These are phyloP conservation scores for Lipomyces orientalis DNA, from an alignment of 805 yeast genomes.

Conservation along the genomic window DNA sequence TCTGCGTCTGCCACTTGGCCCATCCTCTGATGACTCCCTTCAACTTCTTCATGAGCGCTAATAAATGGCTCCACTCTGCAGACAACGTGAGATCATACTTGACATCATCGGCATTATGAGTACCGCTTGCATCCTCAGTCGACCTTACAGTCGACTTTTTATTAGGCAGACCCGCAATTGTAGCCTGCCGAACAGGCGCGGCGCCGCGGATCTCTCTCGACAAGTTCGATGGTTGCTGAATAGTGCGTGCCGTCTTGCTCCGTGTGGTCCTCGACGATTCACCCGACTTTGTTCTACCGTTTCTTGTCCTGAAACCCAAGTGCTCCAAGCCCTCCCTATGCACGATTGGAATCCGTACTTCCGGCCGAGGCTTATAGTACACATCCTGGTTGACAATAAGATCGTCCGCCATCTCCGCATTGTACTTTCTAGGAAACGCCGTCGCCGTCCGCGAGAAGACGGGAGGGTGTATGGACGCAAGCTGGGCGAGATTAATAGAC, in stretches of 20 bases:
- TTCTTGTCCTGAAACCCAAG: not conserved
- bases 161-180: not conserved
- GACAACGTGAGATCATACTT: constrained; percentile 25
- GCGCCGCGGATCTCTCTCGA: too few species aligned
- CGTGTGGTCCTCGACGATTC: not conserved
- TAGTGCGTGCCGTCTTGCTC: not conserved
- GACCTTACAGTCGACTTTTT: not conserved
- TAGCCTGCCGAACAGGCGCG: not conserved
- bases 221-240: not conserved
- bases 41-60: constrained; percentile 28
- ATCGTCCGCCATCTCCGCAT: constrained; percentile 27
- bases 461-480: constrained; percentile 22
- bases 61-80: constrained; percentile 28
- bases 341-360: constrained; percentile 17
- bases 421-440: constrained; percentile 4
- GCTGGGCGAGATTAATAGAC: constrained; percentile 24
- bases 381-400: constrained; percentile 22
- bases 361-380: constrained; percentile 14
- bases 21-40: constrained; percentile 34
- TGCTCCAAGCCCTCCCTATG: not conserved
- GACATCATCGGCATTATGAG: constrained; percentile 14
- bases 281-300: not conserved
- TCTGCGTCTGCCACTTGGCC: constrained; percentile 29
- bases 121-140: not conserved
- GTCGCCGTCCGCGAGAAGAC: constrained; percentile 4